Evolutionary conservation across 495 filamentous ascomycete genomes (phyloP).

Genomic region (Lophium mytilinum): DNA sequence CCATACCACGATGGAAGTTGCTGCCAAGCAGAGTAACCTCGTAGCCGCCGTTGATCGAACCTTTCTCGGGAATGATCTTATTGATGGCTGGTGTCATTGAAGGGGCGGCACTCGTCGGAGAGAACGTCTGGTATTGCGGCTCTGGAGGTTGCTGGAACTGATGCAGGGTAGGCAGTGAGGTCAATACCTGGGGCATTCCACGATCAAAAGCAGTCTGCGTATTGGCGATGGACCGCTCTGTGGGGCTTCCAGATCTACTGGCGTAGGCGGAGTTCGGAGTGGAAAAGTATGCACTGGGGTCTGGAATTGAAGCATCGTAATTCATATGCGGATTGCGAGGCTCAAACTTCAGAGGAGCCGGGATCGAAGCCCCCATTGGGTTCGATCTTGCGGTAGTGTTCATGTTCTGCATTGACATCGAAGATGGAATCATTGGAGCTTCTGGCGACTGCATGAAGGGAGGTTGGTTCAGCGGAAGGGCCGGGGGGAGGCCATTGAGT

Average conservation of each 20-base stretch:
- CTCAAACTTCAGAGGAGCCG: too few species aligned
- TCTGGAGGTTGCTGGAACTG: background rate
- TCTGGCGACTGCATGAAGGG: background rate
- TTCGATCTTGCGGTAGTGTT: background rate
- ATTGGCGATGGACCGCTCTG: background rate
- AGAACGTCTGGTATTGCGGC: background rate
- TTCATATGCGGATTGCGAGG: background rate
- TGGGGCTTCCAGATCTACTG: constrained; percentile 45
- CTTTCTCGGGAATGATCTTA: constrained; percentile 74
- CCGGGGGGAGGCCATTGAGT: constrained; percentile 9
- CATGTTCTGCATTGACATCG: background rate
- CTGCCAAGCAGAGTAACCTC: constrained; percentile 79
- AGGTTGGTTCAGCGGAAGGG: constrained; percentile 21
- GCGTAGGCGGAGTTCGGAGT: constrained; percentile 57
- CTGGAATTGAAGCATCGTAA: background rate
- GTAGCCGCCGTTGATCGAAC: constrained; percentile 70
- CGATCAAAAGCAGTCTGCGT: background rate
- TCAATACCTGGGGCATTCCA: too few species aligned
- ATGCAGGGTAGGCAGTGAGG: background rate
- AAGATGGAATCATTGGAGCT: background rate
- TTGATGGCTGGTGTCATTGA: constrained; percentile 51
- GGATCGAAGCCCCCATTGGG: background rate
- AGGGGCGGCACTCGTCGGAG: background rate
- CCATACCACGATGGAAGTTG: constrained; percentile 69
- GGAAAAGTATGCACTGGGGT: constrained; percentile 45